A percentile compares a stretch with the other conserved stretches of the same genome.
Evolutionary conservation across 2,329 filamentous ascomycete species (phyloP).

Genomic region (Fusarium decemcellulare): DNA sequence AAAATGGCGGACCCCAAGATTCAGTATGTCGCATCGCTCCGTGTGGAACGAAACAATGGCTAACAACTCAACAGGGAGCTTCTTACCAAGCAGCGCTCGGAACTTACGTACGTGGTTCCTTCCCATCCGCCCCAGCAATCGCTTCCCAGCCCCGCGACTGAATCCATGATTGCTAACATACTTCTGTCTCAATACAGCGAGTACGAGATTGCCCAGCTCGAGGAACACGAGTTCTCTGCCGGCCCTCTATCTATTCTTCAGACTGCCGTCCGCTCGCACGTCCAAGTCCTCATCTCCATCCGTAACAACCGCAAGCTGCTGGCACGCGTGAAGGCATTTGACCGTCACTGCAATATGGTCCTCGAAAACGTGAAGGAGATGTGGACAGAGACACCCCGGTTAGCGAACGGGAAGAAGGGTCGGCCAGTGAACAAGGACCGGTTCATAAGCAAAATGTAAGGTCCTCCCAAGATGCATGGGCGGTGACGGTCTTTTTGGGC

Average conservation of each 20-base stretch:
- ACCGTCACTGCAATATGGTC: slow-evolving; percentile 99
- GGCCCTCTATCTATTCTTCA: slow-evolving; percentile 88
- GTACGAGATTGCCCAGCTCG: slow-evolving; percentile 86
- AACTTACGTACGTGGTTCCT: slow-evolving; percentile 81
- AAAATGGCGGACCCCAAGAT: slow-evolving; percentile 79
- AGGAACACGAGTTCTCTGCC: slow-evolving; percentile 69
- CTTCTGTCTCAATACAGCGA: slow-evolving; percentile 69
- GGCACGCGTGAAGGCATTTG: slow-evolving; percentile 88
- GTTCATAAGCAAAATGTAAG: slow-evolving; percentile 97
- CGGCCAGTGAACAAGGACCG: slow-evolving; percentile 96
- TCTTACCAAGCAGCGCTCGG: slow-evolving; percentile 87
- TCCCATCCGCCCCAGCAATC: slow-evolving; percentile 19
- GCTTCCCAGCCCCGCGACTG: slow-evolving; percentile 30
- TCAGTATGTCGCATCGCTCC: slow-evolving; percentile 66
- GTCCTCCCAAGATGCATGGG: not conserved
- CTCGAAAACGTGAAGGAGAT: slow-evolving; percentile 96
- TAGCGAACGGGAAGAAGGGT: slow-evolving; percentile 89
- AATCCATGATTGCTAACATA: slow-evolving; percentile 34
- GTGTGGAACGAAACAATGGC: slow-evolving; percentile 12
- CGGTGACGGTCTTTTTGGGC: slow-evolving; percentile 17
- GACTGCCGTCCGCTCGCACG: slow-evolving; percentile 94
- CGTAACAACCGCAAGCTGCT: slow-evolving; percentile 99
- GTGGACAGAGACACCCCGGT: slow-evolving; percentile 95
- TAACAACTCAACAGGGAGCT: slow-evolving; percentile 76
- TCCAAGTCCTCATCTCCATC: slow-evolving; percentile 96